Evolutionary conservation across 176 grass and related monocot genomes (phyloP), one percentile per base, ranked within the genome.

Genomic region (Bolboschoenus planiculmis): DNA sequence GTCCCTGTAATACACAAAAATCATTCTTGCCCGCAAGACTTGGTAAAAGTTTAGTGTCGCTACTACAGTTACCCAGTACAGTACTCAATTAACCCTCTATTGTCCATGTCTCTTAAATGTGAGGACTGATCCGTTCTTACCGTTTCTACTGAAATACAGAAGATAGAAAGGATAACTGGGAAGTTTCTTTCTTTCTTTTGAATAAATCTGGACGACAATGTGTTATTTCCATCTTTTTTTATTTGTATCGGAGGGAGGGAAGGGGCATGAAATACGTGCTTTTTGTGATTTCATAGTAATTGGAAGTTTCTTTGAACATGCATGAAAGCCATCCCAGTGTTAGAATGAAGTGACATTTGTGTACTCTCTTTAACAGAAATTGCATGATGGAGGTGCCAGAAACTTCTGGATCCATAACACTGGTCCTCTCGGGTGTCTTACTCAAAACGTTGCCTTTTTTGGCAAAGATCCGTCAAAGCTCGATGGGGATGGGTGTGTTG

Each of bases 321-420:
- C 68, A 27, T 9, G 40, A 47, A 73, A 26, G 11, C 68, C 39
- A 30, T 75, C 71, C 11, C 11, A 50, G 26, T 75, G 20, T 44
- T 72, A 15, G 23, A 47, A 48, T 50, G 43, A 56, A 80, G 34
- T 59, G 35, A 80, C 1, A 11, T 58, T 61, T 60, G 2, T 78
- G 64, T 72, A 42, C 56, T 83, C 78, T 83, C 43, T 85, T 90
- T 39, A 39, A 67, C 90, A 99, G 96, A 90, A 90, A 68, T 65
- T 99, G 70, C 92, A 99, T 59, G 86, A 91, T 31, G 85, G 93
- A 90, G 96, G 96, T 91, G 96, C 92, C 24, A 91, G 96, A 83
- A 95, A 91, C 75, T 99, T 99, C 89, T 99, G 96, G 96, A 99
- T 99, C 88, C 96, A 99, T 79, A 99, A 99, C 77, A 99, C 92